Percentiles rank a stretch among this genome's conserved stretches.
Conservation (phyloP, 2,329 filamentous ascomycete genomes). For the Chrysosporium queenslandicum region DNA sequence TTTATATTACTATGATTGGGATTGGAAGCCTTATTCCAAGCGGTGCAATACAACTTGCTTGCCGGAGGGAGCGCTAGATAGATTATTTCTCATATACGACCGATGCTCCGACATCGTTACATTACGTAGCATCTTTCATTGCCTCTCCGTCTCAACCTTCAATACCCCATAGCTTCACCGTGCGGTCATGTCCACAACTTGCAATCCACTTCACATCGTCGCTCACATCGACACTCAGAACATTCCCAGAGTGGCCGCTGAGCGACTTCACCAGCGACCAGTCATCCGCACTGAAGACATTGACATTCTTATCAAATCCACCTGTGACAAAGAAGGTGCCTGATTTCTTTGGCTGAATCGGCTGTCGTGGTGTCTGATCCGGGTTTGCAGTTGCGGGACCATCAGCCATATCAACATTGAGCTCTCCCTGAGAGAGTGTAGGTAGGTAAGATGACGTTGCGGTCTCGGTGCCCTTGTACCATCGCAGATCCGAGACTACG, state of each 20-base stretch:
- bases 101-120: not conserved
- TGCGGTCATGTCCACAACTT: conserved; percentile 86
- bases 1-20: too few species aligned
- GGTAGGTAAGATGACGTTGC: conserved; percentile 49
- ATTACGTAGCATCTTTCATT: not conserved
- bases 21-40: not conserved
- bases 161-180: conserved; percentile 90
- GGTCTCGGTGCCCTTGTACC: conserved; percentile 83
- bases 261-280: conserved; percentile 84
- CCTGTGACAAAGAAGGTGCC: conserved; percentile 84
- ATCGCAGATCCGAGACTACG: conserved; percentile 82
- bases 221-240: conserved; percentile 82
- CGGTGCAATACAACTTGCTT: not conserved
- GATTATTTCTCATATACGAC: not conserved
- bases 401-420: conserved; percentile 36
- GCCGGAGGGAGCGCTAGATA: not conserved
- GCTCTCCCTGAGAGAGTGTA: conserved; percentile 54
- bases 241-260: conserved; percentile 82
- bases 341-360: conserved; percentile 64
- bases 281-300: conserved; percentile 92
- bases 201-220: conserved; percentile 83
- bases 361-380: conserved; percentile 18
- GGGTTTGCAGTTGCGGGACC: conserved; percentile 13
- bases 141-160: conserved; percentile 53
- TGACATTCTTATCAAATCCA: conserved; percentile 91